Percentiles rank a stretch among this genome's conserved stretches.
These are phyloP conservation scores for Petunia hybrid DNA, from an alignment of 305 asterid genomes.

Conservation along the genomic window DNA sequence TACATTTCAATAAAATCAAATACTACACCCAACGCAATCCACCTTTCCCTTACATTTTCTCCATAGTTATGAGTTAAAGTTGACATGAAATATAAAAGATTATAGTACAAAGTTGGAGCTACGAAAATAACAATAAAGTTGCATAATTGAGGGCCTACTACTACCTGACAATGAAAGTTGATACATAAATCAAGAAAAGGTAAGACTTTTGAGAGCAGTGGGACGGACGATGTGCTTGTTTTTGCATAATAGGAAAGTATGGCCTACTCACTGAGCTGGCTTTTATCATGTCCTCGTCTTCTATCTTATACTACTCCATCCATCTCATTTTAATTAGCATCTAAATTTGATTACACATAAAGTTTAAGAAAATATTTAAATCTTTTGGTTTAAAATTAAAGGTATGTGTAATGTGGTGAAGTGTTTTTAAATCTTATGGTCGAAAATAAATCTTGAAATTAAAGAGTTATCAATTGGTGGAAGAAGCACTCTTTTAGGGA, in stretches of 20 bases:
- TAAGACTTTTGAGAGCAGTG: not conserved
- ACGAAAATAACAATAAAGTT: not conserved
- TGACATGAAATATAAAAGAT: not conserved
- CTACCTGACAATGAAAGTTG: not conserved
- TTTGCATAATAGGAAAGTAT: slow-evolving; percentile 34
- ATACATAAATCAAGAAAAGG: not conserved
- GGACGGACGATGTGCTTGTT: slow-evolving; percentile 12
- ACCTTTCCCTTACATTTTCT: not conserved
- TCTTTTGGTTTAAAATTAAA: no score
- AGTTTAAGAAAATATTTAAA: no score
- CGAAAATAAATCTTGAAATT: no score
- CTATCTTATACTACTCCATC: not conserved
- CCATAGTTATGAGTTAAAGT: not conserved
- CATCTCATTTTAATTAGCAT: no score
- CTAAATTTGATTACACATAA: no score
- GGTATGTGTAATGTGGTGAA: no score
- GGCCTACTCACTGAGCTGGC: slow-evolving; percentile 32
- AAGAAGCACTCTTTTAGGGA: no score
- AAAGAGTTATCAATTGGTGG: no score
- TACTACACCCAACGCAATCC: not conserved
- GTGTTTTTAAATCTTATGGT: no score
- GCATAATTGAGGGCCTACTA: slow-evolving; percentile 15
- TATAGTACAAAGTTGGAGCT: slow-evolving; percentile 10
- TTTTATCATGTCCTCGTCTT: slow-evolving; percentile 7
- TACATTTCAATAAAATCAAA: no score